phyloP scores from a whole-genome alignment of 805 yeast species.

The Candida piceae region DNA sequence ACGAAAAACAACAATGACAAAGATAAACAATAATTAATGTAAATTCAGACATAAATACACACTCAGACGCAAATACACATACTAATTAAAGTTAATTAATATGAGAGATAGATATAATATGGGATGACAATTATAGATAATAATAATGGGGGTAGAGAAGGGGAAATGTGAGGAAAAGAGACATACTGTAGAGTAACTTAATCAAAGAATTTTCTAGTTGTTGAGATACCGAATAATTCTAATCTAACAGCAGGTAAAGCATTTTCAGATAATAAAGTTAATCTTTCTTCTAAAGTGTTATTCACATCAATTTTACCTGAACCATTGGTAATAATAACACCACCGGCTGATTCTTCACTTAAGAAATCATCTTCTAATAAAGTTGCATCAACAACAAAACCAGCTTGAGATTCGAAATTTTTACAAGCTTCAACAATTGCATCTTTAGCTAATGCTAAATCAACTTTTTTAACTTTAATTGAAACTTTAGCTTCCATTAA shows the following conservation, averaged over 20 bases:
- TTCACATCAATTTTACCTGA: conserved; percentile 82
- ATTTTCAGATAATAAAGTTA: conserved; percentile 72
- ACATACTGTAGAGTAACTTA: no score
- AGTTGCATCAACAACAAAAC: conserved; percentile 47
- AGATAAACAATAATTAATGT: no score
- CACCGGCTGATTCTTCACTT: conserved; percentile 72
- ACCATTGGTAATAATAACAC: conserved; percentile 66
- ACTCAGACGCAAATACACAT: no score
- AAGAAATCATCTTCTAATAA: conserved; percentile 56
- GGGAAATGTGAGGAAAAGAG: no score
- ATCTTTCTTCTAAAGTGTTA: conserved; percentile 93
- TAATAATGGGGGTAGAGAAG: no score
- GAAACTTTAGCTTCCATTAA: conserved; percentile 67
- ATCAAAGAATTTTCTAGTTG: conserved; percentile 86
- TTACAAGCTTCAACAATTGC: conserved; percentile 58
- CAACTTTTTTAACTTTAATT: conserved; percentile 64
- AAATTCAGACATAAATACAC: no score
- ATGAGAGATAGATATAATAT: no score
- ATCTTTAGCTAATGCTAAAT: conserved; percentile 53
- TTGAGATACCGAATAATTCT: conserved; percentile 82
- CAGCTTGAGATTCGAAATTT: conserved; percentile 59
- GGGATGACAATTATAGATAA: no score
- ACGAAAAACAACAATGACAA: no score
- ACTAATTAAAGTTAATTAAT: no score
- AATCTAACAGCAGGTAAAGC: conserved; percentile 90